Base-by-base conservation (phyloP, 2,329 filamentous ascomycete species). In the Colletotrichum endophyticum region DNA sequence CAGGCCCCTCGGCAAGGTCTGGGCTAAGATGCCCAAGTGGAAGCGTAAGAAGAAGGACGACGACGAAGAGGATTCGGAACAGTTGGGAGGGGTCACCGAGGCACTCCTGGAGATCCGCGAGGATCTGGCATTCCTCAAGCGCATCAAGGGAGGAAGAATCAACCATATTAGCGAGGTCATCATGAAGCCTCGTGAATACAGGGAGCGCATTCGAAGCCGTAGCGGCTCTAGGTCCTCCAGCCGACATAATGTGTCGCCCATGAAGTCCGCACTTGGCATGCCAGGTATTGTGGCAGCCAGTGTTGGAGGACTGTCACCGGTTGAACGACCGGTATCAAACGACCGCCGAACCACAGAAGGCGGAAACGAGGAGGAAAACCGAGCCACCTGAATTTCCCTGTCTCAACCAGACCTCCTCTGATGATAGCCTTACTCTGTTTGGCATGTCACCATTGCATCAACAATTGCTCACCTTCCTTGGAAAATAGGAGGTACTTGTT, bases 81-180 rank as follows among this genome's bases (percentile, higher is more conserved):
- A 76, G 16, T 49, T 72, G 25, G 85, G 85, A 61, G 81, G 85
- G 64, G 83, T 85, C 27, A 86, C 84, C 79, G 77, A 74, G 30
- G 81, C 85, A 66, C 85, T 92, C 22, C 84, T 90, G 57, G 90
- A 92, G 80, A 90, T 93, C 80, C 89, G 90, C 61, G 89, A 92
- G 77, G 91, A 93, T 79, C 88, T 93, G 25, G 88, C 89, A 53
- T 93, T 92, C 84, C 87, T 93, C 80, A 91, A 91, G 83, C 89
- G 86, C 80, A 88, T 92, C 79, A 91, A 91, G 78, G 91, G 91
- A 77, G 91, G 91, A 36, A 88, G 91, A 76, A 86, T 93, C 67
- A 91, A 91, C 82, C 87, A 88, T 75, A 85, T 93, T 70, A 91
- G 89, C 79, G 92, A 92, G 81, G 88, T 88, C 66, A 87, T 92